phyloP scores from a whole-genome alignment of 345 rosid species.

The Anacardium occidentale region DNA sequence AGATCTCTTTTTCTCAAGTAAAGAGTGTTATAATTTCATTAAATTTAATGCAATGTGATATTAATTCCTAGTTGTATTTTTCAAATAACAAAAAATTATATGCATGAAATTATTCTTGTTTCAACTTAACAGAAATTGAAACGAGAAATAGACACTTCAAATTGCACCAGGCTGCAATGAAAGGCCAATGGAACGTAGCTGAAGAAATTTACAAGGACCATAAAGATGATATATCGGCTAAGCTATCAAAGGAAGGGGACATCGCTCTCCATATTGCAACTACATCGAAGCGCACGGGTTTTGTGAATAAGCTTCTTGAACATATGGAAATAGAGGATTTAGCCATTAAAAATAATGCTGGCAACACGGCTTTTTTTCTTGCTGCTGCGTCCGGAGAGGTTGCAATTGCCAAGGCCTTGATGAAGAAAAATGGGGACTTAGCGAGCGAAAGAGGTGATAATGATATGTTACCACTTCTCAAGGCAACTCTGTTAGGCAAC shows the following conservation, averaged over 20 bases:
- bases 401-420: conserved; percentile 7
- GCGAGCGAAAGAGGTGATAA: not conserved
- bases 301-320: conserved; percentile 4
- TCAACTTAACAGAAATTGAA: conserved; percentile 1
- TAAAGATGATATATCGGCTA: not conserved
- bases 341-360: not conserved
- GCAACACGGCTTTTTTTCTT: conserved; percentile 11
- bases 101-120: not conserved
- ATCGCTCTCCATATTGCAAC: conserved; percentile 27
- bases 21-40: too few species aligned
- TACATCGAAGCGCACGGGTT: not conserved
- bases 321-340: not conserved
- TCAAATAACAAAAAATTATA: not conserved
- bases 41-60: too few species aligned
- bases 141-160: not conserved
- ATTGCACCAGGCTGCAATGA: conserved; percentile 14
- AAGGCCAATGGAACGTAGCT: conserved; percentile 12
- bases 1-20: too few species aligned
- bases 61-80: too few species aligned
- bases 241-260: conserved; percentile 1
- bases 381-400: conserved; percentile 7
- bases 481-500: conserved; percentile 17
- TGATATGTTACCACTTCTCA: not conserved
- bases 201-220: not conserved
- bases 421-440: not conserved